Evolutionary conservation across 2,329 filamentous ascomycete species (phyloP), one percentile per base, ranked within the genome.

Genomic region (Drechslerella dactyloides): DNA sequence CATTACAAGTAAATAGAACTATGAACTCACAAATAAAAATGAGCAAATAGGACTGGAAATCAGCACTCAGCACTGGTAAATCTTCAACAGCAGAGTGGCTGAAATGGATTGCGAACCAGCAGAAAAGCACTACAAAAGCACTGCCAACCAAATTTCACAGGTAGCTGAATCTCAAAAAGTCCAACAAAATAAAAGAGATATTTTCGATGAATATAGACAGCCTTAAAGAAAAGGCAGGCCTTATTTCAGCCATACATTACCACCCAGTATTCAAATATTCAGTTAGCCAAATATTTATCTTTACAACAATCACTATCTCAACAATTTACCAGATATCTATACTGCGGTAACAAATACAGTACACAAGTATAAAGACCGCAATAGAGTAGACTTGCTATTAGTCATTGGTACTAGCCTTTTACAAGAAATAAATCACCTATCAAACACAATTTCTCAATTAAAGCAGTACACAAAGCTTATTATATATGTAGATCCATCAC

Each of bases 391-490:
- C 19, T 23, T 60, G 2, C 44, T 60, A 10, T 35, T 60, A 24
- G 30, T 60, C 10, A 27, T 60, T n/a, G 57, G 57, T 17, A 60
- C 57, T 15, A 52, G 57, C 19, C 44, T 60, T 13, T 44, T 44
- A 35, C n/a, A 13, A 1, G 46, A 60, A 33, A 33, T 57, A 24
- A 23, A 40, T 11, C 53, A 57, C 19, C 19, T 57, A 35, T 42
- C 21, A 5, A 33, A 21, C 17, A 60, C 44, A 5, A 60, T 60
- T 15, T 15, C n/a, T 1, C 5, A 17, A 8, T n/a, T 60, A 17
- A 51, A 37, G 23, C 11, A 52, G 8, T 52, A 27, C 17, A 44
- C 57, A 17, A 52, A 23, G 24, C 37, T 23, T 40, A 33, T 44
- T 2, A 40, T 40, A 15, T 51, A 56, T n/a, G 53, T 56, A 13